Evolutionary conservation across 1,284 basidiomycete genomes (phyloP).

Genomic region (Grifola frondosa): DNA sequence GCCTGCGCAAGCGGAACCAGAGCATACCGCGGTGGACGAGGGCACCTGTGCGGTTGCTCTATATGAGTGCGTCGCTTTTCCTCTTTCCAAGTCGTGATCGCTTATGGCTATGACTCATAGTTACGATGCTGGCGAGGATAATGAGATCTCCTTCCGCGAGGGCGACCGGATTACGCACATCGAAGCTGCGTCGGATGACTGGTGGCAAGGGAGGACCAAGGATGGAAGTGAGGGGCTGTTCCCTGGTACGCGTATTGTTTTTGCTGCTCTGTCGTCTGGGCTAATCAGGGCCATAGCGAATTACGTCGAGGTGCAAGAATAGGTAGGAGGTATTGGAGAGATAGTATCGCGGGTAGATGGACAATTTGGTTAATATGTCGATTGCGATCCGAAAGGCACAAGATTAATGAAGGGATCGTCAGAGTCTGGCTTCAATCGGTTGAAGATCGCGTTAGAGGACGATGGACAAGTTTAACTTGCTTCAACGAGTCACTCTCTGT

Average conservation of each 20-base stretch:
- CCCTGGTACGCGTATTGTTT: constrained; percentile 60
- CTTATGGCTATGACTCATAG: constrained; percentile 35
- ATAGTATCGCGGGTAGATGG: too few species aligned
- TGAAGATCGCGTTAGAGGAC: not conserved
- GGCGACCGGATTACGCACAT: constrained; percentile 77
- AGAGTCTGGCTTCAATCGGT: too few species aligned
- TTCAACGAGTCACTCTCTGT: constrained; percentile 31
- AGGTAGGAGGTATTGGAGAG: too few species aligned
- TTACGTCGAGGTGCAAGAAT: constrained; percentile 61
- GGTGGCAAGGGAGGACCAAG: constrained; percentile 80
- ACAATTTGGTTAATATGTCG: too few species aligned
- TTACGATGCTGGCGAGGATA: constrained; percentile 86
- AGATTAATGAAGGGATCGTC: too few species aligned
- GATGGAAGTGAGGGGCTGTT: constrained; percentile 76
- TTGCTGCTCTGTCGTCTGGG: not conserved
- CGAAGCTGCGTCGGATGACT: constrained; percentile 76
- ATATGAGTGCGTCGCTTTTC: constrained; percentile 64
- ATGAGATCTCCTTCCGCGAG: constrained; percentile 83
- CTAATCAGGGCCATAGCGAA: constrained; percentile 41
- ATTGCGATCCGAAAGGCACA: too few species aligned
- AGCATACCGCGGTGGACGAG: constrained; percentile 43
- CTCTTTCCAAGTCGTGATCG: not conserved
- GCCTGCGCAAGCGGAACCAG: constrained; percentile 29
- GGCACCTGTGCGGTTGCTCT: constrained; percentile 68
- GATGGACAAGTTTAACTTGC: constrained; percentile 28